Percentiles rank a stretch among this genome's conserved stretches.
These are phyloP conservation scores for Salix brachista DNA, from an alignment of 345 rosid species.

Conservation along the genomic window DNA sequence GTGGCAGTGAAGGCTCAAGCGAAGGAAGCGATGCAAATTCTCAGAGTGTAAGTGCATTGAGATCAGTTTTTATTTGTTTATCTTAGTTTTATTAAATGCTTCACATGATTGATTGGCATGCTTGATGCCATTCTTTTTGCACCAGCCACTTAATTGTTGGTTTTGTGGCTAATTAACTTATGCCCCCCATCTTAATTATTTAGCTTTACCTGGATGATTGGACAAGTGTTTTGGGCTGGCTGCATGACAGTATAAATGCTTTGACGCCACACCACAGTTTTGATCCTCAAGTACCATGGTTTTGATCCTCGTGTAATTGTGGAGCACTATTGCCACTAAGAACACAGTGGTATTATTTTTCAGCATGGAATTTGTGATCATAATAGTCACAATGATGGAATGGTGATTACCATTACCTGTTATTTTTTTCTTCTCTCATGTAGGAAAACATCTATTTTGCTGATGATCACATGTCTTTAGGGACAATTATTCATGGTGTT, in stretches of 20 bases:
- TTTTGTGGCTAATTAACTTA: not conserved
- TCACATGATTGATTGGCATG: not conserved
- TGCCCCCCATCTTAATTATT: not conserved
- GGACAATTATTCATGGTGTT: not conserved
- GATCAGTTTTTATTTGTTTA: not conserved
- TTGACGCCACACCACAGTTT: not conserved
- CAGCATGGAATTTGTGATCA: not conserved
- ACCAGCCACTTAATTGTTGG: not conserved
- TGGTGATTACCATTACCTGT: not conserved
- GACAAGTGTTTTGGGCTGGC: not conserved
- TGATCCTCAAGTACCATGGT: not conserved
- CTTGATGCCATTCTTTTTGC: not conserved
- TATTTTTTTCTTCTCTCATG: not conserved
- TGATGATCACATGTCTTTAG: not conserved
- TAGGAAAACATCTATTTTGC: not conserved
- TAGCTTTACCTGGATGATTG: not conserved
- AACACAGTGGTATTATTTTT: not conserved
- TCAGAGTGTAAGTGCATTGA: constrained; percentile 59
- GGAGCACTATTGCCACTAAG: not conserved
- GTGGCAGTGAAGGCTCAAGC: constrained; percentile 90
- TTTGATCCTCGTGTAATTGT: too few relatives aligned
- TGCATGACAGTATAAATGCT: not conserved
- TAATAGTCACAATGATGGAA: not conserved
- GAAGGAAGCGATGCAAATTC: constrained; percentile 97
- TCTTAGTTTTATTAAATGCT: constrained; percentile 1